Conservation (phyloP, 208 protist genomes). For the Leishmania guyanensis region DNA sequence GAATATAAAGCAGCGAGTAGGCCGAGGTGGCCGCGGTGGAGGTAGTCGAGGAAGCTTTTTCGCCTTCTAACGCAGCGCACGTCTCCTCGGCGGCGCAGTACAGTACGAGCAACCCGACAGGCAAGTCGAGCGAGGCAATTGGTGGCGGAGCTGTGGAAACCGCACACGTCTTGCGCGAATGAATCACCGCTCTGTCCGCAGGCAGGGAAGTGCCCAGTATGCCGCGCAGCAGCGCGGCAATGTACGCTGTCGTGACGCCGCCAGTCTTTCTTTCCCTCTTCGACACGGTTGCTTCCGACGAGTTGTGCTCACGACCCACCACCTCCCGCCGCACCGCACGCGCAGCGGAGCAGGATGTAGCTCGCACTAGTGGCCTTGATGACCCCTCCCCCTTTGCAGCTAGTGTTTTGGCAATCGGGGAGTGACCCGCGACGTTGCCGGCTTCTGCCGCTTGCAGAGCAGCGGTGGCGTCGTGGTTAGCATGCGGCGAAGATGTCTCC, state of each 20-base stretch:
- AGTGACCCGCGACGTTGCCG: background rate
- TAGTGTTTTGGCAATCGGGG: background rate
- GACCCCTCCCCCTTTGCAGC: background rate
- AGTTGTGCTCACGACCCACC: background rate
- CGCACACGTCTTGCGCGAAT: background rate
- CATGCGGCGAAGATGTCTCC: background rate
- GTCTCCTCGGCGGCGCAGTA: conserved; percentile 52
- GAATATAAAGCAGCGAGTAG: conserved; percentile 28
- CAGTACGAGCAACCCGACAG: conserved; percentile 42
- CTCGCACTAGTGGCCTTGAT: too few relatives aligned
- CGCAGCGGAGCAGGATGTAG: background rate
- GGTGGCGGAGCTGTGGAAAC: background rate
- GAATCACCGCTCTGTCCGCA: background rate
- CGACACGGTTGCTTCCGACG: background rate
- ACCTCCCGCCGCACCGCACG: background rate
- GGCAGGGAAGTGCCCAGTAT: background rate
- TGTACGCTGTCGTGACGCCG: background rate
- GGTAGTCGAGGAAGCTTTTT: background rate
- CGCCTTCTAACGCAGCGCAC: background rate
- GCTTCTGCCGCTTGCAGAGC: background rate
- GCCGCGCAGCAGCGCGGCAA: conserved; percentile 12
- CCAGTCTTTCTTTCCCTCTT: conserved; percentile 1
- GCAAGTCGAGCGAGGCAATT: conserved; percentile 34
- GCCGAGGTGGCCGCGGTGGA: conserved; percentile 4
- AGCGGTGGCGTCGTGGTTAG: background rate